Base-by-base conservation (phyloP, 75 land plant species). In the Chamaecyparis obtusa region DNA sequence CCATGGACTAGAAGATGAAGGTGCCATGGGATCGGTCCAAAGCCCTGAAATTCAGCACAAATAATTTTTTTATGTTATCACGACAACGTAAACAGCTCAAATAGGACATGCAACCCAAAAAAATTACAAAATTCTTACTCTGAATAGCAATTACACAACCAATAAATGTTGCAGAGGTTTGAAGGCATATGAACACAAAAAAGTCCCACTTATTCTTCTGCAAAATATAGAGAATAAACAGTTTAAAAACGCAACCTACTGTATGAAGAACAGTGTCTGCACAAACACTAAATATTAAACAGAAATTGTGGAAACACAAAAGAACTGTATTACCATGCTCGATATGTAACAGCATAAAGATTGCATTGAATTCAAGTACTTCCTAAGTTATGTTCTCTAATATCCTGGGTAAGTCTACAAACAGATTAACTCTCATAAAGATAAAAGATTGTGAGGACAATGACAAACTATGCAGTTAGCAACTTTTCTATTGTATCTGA, bases 131-230 rank as follows among this genome's bases (percentile, higher is more conserved):
- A 24, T n/a, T 88, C 96, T 87, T 92, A 96, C 96, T 92, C 71
- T 91, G 94, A 33, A 95, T 21, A n/a, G 96, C 88, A 84, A 94
- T 84, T 1, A 64, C 82, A 41, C 76, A 93, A 88, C 85, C 81
- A 89, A 94, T 44, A 32, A 89, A 86, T 48, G 90, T 57, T 49
- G 96, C 85, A 78, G 83, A 16, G 17, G 92, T 92, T 86, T 90
- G 95, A 88, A 93, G 32, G 87, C 87, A 89, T 79, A 96, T 35
- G 83, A 96, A 93, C 36, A 96, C 30, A 71, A 95, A 91, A 87
- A 96, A 96, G 90, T 96, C 96, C 94, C 97, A 88, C 85, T 90
- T 96, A 89, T 96, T 96, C 74, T 88, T 90, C 97, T 96, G 95
- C 90, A 95, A 86, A 17, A 19, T 10, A 74, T 71, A 49, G 64